A percentile compares a stretch with the other conserved stretches of the same genome.
These are phyloP conservation scores for Lachancea mirantina DNA, from an alignment of 805 yeast species.

Conservation along the genomic window DNA sequence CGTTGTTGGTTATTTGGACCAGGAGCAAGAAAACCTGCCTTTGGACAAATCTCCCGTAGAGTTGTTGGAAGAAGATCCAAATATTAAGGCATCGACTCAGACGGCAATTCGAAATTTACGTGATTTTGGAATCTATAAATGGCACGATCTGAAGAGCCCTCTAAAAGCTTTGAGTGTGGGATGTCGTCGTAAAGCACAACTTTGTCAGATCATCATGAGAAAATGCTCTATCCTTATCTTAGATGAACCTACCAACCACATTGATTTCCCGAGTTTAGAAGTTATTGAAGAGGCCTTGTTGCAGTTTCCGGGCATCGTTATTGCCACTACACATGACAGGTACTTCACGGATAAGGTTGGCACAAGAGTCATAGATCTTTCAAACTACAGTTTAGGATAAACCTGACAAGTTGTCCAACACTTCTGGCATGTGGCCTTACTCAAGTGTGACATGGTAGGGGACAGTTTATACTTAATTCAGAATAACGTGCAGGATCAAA, in stretches of 20 bases:
- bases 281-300: slow-evolving; percentile 14
- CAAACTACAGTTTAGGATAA: slow-evolving; percentile 8
- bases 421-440: no score
- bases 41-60: slow-evolving; percentile 13
- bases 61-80: slow-evolving; percentile 10
- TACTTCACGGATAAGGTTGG: slow-evolving; percentile 15
- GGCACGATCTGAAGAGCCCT: slow-evolving; percentile 15
- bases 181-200: slow-evolving; percentile 16
- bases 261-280: slow-evolving; percentile 15
- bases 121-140: slow-evolving; percentile 13
- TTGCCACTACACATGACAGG: slow-evolving; percentile 16
- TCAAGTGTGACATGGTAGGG: no score
- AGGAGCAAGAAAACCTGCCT: slow-evolving; percentile 15
- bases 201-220: slow-evolving; percentile 15
- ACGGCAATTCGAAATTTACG: slow-evolving; percentile 12
- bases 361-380: slow-evolving; percentile 12
- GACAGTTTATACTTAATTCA: no score
- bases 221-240: slow-evolving; percentile 13
- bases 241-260: slow-evolving; percentile 17
- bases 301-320: slow-evolving; percentile 14
- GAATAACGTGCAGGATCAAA: no score
- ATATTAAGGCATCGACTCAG: slow-evolving; percentile 12
- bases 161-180: slow-evolving; percentile 13
- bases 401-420: neutral
- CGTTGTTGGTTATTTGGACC: slow-evolving; percentile 14